A percentile compares a stretch with the other conserved stretches of the same genome.
Evolutionary conservation across 2,329 filamentous ascomycete genomes (phyloP).

Genomic region (Fusarium secorum): DNA sequence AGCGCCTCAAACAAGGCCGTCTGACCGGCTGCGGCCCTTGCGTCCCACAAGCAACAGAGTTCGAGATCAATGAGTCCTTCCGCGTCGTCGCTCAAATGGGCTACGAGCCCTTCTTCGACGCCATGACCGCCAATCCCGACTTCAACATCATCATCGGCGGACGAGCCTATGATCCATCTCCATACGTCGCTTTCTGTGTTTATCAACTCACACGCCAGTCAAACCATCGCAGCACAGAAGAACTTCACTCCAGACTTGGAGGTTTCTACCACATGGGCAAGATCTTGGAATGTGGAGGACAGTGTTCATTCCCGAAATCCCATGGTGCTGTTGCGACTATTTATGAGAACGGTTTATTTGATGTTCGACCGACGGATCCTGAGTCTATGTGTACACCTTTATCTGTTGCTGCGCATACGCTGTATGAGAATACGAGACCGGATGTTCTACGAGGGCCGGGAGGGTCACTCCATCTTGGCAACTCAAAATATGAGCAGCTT

Average conservation of each 20-base stretch:
- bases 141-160: slow-evolving; percentile 59
- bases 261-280: slow-evolving; percentile 61
- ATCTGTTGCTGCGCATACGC: slow-evolving; percentile 60
- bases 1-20: slow-evolving; percentile 42
- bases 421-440: slow-evolving; percentile 63
- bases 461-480: slow-evolving; percentile 53
- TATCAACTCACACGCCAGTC: slow-evolving; percentile 22
- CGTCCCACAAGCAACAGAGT: slow-evolving; percentile 50
- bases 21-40: slow-evolving; percentile 51
- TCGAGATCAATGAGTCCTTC: slow-evolving; percentile 49
- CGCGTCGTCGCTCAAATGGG: slow-evolving; percentile 57
- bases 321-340: slow-evolving; percentile 52
- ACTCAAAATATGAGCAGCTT: slow-evolving; percentile 39
- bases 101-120: slow-evolving; percentile 53
- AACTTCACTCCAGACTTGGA: slow-evolving; percentile 38
- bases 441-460: slow-evolving; percentile 60
- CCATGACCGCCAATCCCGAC: slow-evolving; percentile 51
- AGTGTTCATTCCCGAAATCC: slow-evolving; percentile 58
- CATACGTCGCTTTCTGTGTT: slow-evolving; percentile 48
- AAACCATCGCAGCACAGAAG: neutral
- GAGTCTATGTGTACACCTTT: slow-evolving; percentile 54
- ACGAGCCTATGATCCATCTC: slow-evolving; percentile 52
- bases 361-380: slow-evolving; percentile 53
- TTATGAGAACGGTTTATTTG: slow-evolving; percentile 53
- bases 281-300: slow-evolving; percentile 61